Conservation (phyloP, 495 filamentous ascomycete species). For the Elasticomyces elasticus region DNA sequence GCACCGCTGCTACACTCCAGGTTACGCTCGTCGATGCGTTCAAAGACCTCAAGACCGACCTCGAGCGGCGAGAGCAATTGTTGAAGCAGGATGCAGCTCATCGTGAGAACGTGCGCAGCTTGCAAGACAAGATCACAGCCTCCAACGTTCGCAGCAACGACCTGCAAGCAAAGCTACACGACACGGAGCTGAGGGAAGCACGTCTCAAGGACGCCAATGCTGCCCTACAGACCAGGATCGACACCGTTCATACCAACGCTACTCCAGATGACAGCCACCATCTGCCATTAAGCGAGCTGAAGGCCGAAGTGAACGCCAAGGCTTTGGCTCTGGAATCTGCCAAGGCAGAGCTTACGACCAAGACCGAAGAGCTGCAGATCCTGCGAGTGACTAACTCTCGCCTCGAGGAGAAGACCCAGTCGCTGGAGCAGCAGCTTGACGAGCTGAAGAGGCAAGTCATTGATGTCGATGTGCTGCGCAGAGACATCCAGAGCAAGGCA, state of each 20-base stretch:
- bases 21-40: constrained; percentile 1
- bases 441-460: background rate
- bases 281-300: background rate
- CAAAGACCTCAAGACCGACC: background rate
- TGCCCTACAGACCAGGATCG: constrained; percentile 4
- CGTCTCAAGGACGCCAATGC: background rate
- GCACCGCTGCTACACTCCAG: background rate
- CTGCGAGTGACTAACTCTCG: background rate
- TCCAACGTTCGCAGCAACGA: background rate
- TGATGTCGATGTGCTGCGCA: constrained; percentile 1
- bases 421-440: background rate
- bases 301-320: constrained; percentile 2
- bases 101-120: constrained; percentile 1
- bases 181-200: background rate
- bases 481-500: background rate
- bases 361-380: background rate
- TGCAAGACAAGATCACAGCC: constrained; percentile 10
- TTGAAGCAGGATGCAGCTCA: constrained; percentile 6
- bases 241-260: background rate
- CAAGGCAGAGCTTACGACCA: background rate
- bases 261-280: background rate
- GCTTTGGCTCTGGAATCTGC: constrained; percentile 1
- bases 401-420: constrained; percentile 1
- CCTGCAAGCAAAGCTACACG: background rate
- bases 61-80: constrained; percentile 6